These are phyloP conservation scores for Withania somnifera DNA, from an alignment of 305 asterid genomes.

Conservation along the genomic window DNA sequence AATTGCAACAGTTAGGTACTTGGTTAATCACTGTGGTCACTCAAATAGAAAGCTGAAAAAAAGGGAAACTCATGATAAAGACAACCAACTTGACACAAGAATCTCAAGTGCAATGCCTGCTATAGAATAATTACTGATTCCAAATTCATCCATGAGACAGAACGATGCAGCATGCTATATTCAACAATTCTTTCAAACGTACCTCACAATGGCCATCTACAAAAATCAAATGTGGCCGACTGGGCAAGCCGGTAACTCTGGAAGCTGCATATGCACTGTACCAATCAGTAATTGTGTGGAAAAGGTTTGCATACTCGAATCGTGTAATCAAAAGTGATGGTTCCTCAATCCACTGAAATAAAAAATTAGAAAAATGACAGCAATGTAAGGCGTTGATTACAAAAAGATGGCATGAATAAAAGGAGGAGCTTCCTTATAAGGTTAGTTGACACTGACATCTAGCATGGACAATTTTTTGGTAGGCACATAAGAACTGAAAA, in stretches of 20 bases:
- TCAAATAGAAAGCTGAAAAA: neutral
- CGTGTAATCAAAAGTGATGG: constrained; percentile 81
- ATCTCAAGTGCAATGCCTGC: neutral
- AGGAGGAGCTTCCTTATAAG: neutral
- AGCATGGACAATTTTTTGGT: neutral
- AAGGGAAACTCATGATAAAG: neutral
- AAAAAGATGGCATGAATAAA: neutral
- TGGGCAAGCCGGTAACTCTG: constrained; percentile 82
- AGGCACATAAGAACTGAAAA: neutral
- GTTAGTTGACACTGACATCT: neutral
- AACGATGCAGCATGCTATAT: neutral
- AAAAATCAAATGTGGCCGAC: constrained; percentile 81
- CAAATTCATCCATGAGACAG: neutral
- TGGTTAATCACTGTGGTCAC: neutral
- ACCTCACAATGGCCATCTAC: constrained; percentile 98
- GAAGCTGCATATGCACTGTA: constrained; percentile 86
- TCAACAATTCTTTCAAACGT: constrained; percentile 2
- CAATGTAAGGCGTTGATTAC: neutral
- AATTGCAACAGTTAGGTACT: neutral
- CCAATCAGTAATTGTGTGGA: constrained; percentile 97
- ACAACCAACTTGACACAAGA: neutral
- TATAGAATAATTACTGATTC: neutral
- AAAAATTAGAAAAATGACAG: neutral
- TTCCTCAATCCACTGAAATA: constrained; percentile 91
- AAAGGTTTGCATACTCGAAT: constrained; percentile 88